Percentiles rank a stretch among this genome's conserved stretches.
Evolutionary conservation across 768 basidiomycete genomes (phyloP).

Genomic region (Sarcomyxa edulis): DNA sequence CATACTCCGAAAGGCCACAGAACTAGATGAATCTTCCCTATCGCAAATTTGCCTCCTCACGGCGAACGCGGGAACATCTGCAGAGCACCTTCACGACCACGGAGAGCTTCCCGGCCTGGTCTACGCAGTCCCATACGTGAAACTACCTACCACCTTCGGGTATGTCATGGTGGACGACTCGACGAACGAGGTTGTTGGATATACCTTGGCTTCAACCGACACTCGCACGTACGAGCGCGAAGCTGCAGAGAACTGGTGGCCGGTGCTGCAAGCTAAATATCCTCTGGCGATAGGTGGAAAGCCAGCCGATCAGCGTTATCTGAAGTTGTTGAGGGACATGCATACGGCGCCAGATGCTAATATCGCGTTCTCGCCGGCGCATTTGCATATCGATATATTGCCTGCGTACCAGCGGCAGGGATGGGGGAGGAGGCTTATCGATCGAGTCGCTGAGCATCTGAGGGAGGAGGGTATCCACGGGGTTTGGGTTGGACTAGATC

Average conservation of each 20-base stretch:
- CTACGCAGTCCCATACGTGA: constrained; percentile 74
- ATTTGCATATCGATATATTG: constrained; percentile 72
- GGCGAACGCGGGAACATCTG: constrained; percentile 64
- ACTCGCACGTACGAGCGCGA: constrained; percentile 59
- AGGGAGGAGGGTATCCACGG: constrained; percentile 40
- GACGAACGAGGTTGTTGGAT: constrained; percentile 56
- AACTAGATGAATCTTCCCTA: constrained; percentile 49
- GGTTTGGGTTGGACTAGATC: constrained; percentile 68
- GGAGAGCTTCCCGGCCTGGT: constrained; percentile 65
- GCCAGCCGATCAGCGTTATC: constrained; percentile 41
- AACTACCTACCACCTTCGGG: constrained; percentile 61
- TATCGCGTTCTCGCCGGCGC: constrained; percentile 63
- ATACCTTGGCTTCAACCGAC: constrained; percentile 63
- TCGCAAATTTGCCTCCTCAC: constrained; percentile 74
- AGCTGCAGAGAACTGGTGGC: constrained; percentile 61
- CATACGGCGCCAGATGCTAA: constrained; percentile 43
- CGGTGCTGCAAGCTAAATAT: constrained; percentile 52
- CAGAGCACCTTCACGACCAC: constrained; percentile 54
- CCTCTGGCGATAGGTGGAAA: constrained; percentile 23
- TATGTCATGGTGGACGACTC: constrained; percentile 64
- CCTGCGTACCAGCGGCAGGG: constrained; percentile 62
- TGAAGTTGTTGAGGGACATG: constrained; percentile 36
- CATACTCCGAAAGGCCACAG: constrained; percentile 50
- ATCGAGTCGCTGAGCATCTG: constrained; percentile 47
- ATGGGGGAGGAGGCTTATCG: constrained; percentile 65